Evolutionary conservation across 2,329 filamentous ascomycete species (phyloP), one percentile per base, ranked within the genome.

Genomic region (Aspergillus fischeri): DNA sequence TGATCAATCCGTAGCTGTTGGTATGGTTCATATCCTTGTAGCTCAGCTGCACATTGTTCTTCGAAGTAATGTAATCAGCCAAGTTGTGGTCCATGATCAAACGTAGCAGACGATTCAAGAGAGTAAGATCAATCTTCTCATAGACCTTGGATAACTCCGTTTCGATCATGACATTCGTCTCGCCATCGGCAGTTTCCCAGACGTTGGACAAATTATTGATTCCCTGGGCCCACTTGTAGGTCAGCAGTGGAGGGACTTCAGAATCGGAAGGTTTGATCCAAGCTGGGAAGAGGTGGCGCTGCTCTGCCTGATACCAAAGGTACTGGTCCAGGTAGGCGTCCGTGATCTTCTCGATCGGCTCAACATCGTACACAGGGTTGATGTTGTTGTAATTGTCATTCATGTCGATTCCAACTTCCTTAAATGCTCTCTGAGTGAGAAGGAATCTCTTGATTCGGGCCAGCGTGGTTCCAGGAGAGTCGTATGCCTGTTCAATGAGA

Each of bases 1-100:
- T 91, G 68, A 99, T 97, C 89, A 99, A 90, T 65, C 94, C 94
- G 71, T 97, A 99, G 71, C 91, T 95, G 77, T 99, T 99, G 71
- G 95, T 94, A 70, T 99, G 94, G 71, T 97, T 97, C 94, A 99
- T 99, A 68, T 99, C 94, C 80, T 99, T 99, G 81, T 99, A 99
- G 61, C 95, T 97, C 61, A 99, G 84, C 73, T 97, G 93, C 11
- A 99, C 94, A 70, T 99, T 99, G 81, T 99, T 99, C 84, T 99
- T 99, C 41, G 93, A 92, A 1, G 93, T 97, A 70, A 99, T 99
- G 77, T 99, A 99, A 74, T 99, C 95, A 4, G 94, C 94, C 78
- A 99, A 78, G 73, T 99, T 99, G 81, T 99, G 94, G 68, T 99
- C 95, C 95, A 99, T 99, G 73, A 99, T 97, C 64, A 99, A 78